Percentiles rank a stretch among this genome's conserved stretches.
phyloP scores from a whole-genome alignment of 192 early-diverging fungal species.

The Linnemannia schmuckeri region DNA sequence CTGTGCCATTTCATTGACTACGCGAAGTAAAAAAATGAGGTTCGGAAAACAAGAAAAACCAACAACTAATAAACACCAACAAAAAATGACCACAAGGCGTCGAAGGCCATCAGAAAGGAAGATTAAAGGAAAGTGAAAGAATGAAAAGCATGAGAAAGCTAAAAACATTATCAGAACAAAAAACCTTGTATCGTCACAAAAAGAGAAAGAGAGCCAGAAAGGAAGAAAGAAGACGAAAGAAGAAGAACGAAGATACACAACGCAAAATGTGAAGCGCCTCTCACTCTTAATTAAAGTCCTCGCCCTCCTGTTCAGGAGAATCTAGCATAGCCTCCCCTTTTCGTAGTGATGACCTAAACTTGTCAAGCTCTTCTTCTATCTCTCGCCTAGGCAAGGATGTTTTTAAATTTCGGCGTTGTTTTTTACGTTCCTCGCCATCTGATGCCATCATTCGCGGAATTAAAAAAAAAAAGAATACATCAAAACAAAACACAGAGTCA shows the following conservation, averaged over 20 bases:
- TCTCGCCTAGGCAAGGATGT: background rate
- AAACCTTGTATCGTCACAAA: background rate
- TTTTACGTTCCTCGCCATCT: too few relatives aligned
- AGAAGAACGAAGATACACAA: too few relatives aligned
- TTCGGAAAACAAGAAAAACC: too few relatives aligned
- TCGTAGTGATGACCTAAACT: background rate
- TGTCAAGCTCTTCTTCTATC: background rate
- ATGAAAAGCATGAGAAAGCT: background rate
- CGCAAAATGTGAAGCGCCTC: background rate
- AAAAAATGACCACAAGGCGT: too few relatives aligned
- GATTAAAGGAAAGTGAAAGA: background rate
- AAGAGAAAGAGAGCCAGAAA: background rate
- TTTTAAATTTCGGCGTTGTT: too few relatives aligned
- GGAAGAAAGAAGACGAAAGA: background rate
- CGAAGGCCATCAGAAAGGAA: background rate
- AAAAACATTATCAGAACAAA: background rate
- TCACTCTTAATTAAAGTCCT: too few relatives aligned
- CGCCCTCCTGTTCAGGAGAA: background rate
- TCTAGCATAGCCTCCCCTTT: background rate
- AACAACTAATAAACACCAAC: too few relatives aligned
- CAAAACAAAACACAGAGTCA: too few relatives aligned
- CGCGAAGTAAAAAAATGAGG: too few relatives aligned
- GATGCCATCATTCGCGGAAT: too few relatives aligned
- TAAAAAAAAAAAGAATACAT: too few relatives aligned
- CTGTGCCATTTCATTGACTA: too few relatives aligned